Base-by-base conservation (phyloP, 805 yeast genomes). In the Metschnikowia corniflorae region DNA sequence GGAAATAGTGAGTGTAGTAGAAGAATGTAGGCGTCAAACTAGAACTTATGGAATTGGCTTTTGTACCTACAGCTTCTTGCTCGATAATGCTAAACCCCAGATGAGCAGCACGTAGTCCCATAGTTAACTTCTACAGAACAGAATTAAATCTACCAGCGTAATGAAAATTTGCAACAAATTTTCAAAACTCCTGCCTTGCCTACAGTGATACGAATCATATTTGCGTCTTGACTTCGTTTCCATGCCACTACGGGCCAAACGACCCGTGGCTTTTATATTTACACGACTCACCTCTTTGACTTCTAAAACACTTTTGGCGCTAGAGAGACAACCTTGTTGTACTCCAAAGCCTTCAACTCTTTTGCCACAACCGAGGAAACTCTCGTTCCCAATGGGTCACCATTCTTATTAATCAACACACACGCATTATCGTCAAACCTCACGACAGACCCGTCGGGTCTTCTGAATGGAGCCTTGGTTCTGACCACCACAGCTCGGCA, bases 361-460 rank as follows among this genome's bases (percentile, higher is more conserved):
- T 85, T 84, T 16, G 96, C 95, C 16, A 91, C 96, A 31, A 85
- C 93, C 26, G 89, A 80, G 21, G 84, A 73, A 43, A 93, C 86
- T 75, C 97, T 84, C 17, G 96, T 84, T 13, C 97, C 98, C 34
- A 93, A 72, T 7, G 97, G 96, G 56, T 93, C 98, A 19, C 86
- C 83, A 54, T 81, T 84, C 64, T 91, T 91, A 68, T 93, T 89
- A 44, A 91, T 77, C 54, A 93, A 73, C 22, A 93, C 97, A 67
- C 97, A 89, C 1, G 98, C 98, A 60, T 91, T 93, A 63, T 93
- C 98, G 58, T 89, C 96, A 58, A 93, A 93, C 50, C 84, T 71
- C 19, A 93, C 74, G 16, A 78, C 78, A 2, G 95, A 74, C 3
- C 98, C 98, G 58, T 93, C 97, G 3, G 81, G 73, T 57, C 98